Evolutionary conservation across 352 stramenopile genomes (phyloP).

Genomic region (Aphanomyces euteiches): DNA sequence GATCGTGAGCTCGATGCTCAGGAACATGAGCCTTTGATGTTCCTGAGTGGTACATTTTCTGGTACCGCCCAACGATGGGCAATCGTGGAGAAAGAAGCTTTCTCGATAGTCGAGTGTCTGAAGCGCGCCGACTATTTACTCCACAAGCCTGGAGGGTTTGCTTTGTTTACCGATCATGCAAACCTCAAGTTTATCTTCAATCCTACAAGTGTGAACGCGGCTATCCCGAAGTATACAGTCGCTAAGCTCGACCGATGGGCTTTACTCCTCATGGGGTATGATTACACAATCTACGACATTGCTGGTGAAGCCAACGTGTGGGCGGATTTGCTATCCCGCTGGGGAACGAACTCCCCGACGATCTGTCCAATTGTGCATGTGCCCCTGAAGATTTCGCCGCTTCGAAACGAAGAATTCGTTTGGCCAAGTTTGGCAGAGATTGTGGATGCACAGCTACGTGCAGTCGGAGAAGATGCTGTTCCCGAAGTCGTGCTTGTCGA

Average conservation of each 20-base stretch:
- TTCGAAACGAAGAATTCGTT: neutral
- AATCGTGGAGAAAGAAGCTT: slow-evolving; percentile 35
- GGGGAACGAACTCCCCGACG: no score
- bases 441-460: neutral
- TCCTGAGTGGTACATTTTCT: slow-evolving; percentile 33
- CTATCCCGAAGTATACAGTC: no score
- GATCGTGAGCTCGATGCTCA: slow-evolving; percentile 23
- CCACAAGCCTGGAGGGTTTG: slow-evolving; percentile 21
- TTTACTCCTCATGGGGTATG: slow-evolving; percentile 3
- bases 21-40: slow-evolving; percentile 31
- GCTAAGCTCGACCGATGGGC: slow-evolving; percentile 33
- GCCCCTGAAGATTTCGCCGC: neutral
- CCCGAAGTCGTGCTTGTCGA: no score
- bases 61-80: slow-evolving; percentile 27
- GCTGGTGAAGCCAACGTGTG: slow-evolving; percentile 8
- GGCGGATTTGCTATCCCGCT: neutral
- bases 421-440: neutral
- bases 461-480: no score
- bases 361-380: no score
- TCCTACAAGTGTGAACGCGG: slow-evolving; percentile 12
- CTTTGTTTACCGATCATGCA: slow-evolving; percentile 35
- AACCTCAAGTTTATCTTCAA: slow-evolving; percentile 34
- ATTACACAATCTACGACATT: slow-evolving; percentile 33
- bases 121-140: slow-evolving; percentile 27
- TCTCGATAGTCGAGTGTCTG: slow-evolving; percentile 31